phyloP scores from a whole-genome alignment of 2,329 filamentous ascomycete species.

The Leptographium procerum region DNA sequence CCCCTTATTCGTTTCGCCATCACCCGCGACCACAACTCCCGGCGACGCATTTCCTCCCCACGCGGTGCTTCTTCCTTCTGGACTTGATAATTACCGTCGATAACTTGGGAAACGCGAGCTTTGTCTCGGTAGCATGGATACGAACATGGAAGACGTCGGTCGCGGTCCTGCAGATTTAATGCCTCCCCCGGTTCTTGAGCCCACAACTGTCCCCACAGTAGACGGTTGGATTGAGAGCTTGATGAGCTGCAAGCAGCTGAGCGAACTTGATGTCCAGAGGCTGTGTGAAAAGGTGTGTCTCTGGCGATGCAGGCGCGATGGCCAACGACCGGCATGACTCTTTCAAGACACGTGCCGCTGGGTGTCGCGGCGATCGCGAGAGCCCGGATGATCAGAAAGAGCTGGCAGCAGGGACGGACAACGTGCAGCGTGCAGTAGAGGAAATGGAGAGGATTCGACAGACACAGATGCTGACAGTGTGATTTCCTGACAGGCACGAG shows the following conservation, averaged over 20 bases:
- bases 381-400: too few species aligned
- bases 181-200: conserved; percentile 57
- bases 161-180: conserved; percentile 72
- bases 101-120: not conserved
- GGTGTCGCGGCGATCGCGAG: too few species aligned
- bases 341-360: not conserved
- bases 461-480: not conserved
- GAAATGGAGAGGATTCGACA: too few species aligned
- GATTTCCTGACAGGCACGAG: conserved; percentile 56
- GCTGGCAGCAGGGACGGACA: too few species aligned
- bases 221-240: conserved; percentile 98
- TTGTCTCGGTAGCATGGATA: conserved; percentile 57
- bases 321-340: not conserved
- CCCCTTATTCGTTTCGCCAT: not conserved
- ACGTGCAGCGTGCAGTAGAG: not conserved
- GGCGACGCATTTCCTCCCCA: not conserved
- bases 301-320: too few species aligned
- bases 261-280: conserved; percentile 87
- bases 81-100: not conserved
- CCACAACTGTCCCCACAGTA: conserved; percentile 80
- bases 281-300: conserved; percentile 85
- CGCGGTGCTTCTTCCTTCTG: not conserved
- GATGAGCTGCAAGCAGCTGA: conserved; percentile 97
- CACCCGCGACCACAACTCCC: not conserved
- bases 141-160: conserved; percentile 97